A percentile compares a stretch with the other conserved stretches of the same genome.
Conservation (phyloP, 768 basidiomycete genomes). For the Hysterangium stoloniferum region DNA sequence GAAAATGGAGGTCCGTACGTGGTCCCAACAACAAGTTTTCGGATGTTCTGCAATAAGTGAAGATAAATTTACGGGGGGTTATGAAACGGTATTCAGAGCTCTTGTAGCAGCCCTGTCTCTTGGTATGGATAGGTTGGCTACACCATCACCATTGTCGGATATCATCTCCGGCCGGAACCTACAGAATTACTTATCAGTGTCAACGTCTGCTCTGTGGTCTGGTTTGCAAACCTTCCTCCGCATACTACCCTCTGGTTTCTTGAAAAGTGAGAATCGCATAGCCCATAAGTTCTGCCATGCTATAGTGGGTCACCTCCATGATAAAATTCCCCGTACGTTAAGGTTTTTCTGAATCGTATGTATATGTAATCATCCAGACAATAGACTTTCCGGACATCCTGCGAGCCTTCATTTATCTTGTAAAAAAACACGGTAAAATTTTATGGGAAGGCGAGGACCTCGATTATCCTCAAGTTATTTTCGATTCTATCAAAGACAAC, state of each 20-base stretch:
- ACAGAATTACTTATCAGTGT: conserved; percentile 4
- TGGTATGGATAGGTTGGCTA: background rate
- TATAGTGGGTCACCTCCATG: conserved; percentile 55
- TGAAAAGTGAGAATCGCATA: conserved; percentile 28
- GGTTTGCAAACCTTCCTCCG: conserved; percentile 39
- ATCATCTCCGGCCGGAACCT: background rate
- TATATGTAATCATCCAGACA: conserved; percentile 10
- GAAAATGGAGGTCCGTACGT: conserved; percentile 41
- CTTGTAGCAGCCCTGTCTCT: conserved; percentile 29
- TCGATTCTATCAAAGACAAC: conserved; percentile 83
- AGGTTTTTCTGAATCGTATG: conserved; percentile 12
- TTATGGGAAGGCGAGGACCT: conserved; percentile 68
- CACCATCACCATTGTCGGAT: conserved; percentile 1
- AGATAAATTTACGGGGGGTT: conserved; percentile 40
- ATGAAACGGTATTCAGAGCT: conserved; percentile 37
- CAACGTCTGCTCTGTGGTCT: conserved; percentile 42
- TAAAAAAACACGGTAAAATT: conserved; percentile 44
- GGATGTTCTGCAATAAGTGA: conserved; percentile 38
- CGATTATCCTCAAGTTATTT: conserved; percentile 69
- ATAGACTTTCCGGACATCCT: conserved; percentile 56
- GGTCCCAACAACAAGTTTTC: conserved; percentile 46
- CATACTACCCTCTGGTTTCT: conserved; percentile 40
- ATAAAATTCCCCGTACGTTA: conserved; percentile 52
- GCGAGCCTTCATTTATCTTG: conserved; percentile 49
- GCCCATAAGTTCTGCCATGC: conserved; percentile 41